Base-by-base conservation (phyloP, 495 filamentous ascomycete genomes). In the Aspergillus nanangensis region DNA sequence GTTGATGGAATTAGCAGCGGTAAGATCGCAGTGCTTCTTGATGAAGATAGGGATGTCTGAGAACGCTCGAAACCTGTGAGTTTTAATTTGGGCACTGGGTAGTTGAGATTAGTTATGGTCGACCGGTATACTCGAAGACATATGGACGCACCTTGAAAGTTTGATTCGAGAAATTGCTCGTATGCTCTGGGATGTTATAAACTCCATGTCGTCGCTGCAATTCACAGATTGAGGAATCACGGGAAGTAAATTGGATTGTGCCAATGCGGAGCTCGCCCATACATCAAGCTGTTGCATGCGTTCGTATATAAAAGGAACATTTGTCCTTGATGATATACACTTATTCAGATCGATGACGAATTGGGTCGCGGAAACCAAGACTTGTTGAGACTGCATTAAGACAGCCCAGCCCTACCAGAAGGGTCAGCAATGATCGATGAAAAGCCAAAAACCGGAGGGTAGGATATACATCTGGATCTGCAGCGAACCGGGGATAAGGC, bases 31-130 rank as follows among this genome's bases (percentile, higher is more conserved):
- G 36, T 81, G 78, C 44, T 72, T 75, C 35, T 73, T 75, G 10
- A 75, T 69, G 58, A 81, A 83, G 11, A 83, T 69, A 8, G 79
- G 78, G 1, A 79, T 71, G 46, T 83, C 78, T 34, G 71, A 76
- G 56, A 83, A 83, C 25, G 79, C 79, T 52, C 71, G 65, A 50
- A 79, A 81, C 13, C 78, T 76, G 39, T 83, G 78, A 1, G 74
- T 62, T 54, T 81, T 83, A 45, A 83, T 81, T 58, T 79, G 69
- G 21, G 79, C 77, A 65, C 79, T 82, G 46, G 10, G 35, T 27
- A 27, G 8, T 15, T 7, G n/a, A 14, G 17, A 36, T 55, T 42
- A 52, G 50, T 45, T 18, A 8, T 11, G 23, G n/a, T 38, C 3
- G 9, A 4, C 7, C 10, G 10, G 10, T 2, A n/a, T 15, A 41